Base-by-base conservation (phyloP, 2,329 filamentous ascomycete species). In the Meredithiella fracta region DNA sequence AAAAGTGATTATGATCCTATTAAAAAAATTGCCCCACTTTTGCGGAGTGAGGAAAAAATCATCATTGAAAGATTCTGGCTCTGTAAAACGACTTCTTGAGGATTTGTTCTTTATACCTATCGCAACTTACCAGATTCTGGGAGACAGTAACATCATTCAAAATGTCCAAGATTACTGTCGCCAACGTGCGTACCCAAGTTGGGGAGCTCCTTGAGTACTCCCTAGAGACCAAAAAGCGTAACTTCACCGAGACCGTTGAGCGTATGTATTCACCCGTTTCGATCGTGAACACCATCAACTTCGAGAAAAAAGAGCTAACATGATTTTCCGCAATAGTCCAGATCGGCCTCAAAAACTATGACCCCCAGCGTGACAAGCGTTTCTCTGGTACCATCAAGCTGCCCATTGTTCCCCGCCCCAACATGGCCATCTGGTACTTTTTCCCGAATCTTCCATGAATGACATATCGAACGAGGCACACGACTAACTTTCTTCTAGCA, bases 301-400 rank as follows among this genome's bases (percentile, higher is more conserved):
- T 25, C 22, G 2, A 6, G 22, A 49, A 49, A 3, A 49, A 7
- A 9, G 11, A 49, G 52, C 40, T 34, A 54, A 60, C 54, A 49
- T 51, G 26, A 38, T 22, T 40, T 38, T 7, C 25, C 17, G 26
- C n/a, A 53, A 29, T 47, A 60, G 59, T 86, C 65, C 81, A 88
- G 74, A 92, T 94, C 79, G 87, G 87, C 73, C 83, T 94, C 72
- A 94, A 94, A 86, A 94, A 94, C 85, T 95, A 95, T 79, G 86
- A 98, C 73, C 91, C 92, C 70, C 79, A 97, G 85, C 91, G 92
- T 88, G 92, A 98, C 80, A 98, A 98, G 91, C 91, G 91, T 95
- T 98, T 98, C 91, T 94, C 87, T 59, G 92, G 92, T 75, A 97
- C 92, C 73, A 86, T 98, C 80, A 89, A 85, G 78, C 86, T 97